A percentile compares a stretch with the other conserved stretches of the same genome.
Evolutionary conservation across 140 eudicot genomes (phyloP).

Genomic region (Ambrosia hybrid): DNA sequence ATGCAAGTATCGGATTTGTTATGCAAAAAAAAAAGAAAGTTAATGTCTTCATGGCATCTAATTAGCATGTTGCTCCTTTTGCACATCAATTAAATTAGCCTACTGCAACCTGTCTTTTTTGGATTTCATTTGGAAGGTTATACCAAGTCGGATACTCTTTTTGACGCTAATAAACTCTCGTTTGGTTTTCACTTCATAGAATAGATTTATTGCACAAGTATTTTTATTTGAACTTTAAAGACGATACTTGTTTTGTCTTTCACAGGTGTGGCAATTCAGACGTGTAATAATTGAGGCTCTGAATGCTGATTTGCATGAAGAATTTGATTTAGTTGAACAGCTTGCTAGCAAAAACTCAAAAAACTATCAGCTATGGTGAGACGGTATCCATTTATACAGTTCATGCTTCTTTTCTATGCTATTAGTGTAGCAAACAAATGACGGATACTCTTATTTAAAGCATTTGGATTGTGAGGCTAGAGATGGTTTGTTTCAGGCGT

Average conservation of each 20-base stretch:
- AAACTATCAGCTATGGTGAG: constrained; percentile 94
- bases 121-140: constrained; percentile 9
- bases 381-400: constrained; percentile 11
- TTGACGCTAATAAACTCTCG: background rate
- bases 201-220: background rate
- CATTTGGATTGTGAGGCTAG: background rate
- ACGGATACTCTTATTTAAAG: background rate
- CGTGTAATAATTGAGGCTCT: constrained; percentile 82
- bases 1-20: background rate
- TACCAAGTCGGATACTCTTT: constrained; percentile 2
- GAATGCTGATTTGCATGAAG: constrained; percentile 58
- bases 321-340: constrained; percentile 60
- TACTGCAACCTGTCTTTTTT: constrained; percentile 3
- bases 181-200: background rate
- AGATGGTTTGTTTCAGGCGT: background rate
- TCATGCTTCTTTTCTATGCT: constrained; percentile 2
- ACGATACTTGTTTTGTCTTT: constrained; percentile 17
- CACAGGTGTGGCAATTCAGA: constrained; percentile 95
- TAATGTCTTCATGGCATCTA: background rate
- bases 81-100: background rate
- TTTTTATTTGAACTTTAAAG: background rate
- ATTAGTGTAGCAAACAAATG: no score
- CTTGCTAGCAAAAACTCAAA: constrained; percentile 73
- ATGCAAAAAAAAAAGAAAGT: background rate
- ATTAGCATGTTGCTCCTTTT: constrained; percentile 11